Conservation (phyloP, 1,284 basidiomycete genomes). For the Cutaneotrichosporon cutaneum region DNA sequence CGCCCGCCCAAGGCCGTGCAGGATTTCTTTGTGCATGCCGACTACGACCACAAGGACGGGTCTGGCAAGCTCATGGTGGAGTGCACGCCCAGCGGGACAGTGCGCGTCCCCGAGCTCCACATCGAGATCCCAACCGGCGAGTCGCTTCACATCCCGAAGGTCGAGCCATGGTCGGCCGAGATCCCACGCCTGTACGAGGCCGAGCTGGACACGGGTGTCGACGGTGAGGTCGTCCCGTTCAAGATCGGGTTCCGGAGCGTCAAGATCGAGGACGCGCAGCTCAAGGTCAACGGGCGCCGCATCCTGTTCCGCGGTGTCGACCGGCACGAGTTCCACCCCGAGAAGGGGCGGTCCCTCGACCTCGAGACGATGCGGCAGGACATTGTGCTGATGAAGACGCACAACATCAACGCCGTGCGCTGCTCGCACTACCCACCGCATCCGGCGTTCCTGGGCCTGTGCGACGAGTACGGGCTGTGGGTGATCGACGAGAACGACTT, state of each 20-base stretch:
- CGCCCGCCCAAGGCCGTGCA: conserved; percentile 22
- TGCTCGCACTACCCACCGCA: conserved; percentile 31
- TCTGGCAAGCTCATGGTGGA: conserved; percentile 28
- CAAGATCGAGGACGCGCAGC: conserved; percentile 19
- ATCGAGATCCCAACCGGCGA: conserved; percentile 26
- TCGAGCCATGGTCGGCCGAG: conserved; percentile 32
- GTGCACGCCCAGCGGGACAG: conserved; percentile 19
- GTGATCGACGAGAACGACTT: conserved; percentile 35
- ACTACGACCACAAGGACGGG: conserved; percentile 25
- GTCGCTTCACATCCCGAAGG: conserved; percentile 12
- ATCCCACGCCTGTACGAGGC: conserved; percentile 26
- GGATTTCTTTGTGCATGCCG: conserved; percentile 31
- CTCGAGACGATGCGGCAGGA: conserved; percentile 28
- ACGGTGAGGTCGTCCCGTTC: conserved; percentile 23
- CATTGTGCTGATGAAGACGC: conserved; percentile 30
- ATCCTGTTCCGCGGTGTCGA: conserved; percentile 31
- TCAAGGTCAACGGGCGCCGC: conserved; percentile 31
- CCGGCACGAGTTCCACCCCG: conserved; percentile 32
- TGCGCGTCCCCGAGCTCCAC: conserved; percentile 27
- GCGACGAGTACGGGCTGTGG: conserved; percentile 35
- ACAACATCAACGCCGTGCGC: conserved; percentile 36
- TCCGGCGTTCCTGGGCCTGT: conserved; percentile 28
- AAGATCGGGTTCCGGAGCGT: conserved; percentile 32
- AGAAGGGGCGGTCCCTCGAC: conserved; percentile 23
- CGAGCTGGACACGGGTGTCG: conserved; percentile 8